Evolutionary conservation across 1,139 yeast genomes (phyloP).

Genomic region (Nadsonia commutata): DNA sequence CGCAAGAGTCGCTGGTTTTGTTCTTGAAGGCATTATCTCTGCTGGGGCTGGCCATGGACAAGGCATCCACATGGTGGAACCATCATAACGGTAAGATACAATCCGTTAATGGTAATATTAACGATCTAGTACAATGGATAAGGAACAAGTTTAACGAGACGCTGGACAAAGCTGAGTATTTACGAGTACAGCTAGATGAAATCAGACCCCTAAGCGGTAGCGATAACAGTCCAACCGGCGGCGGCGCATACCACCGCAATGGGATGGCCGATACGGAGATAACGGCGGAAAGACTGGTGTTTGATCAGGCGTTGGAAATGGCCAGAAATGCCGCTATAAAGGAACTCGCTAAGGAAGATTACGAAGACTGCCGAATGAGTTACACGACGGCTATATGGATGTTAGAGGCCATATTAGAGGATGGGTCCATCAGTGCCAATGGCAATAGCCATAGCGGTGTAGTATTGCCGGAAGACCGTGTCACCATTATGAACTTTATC

Average conservation of each 20-base stretch:
- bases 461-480: slow-evolving; percentile 46
- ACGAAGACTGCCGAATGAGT: slow-evolving; percentile 69
- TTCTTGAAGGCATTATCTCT: slow-evolving; percentile 74
- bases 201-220: slow-evolving; percentile 8
- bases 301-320: slow-evolving; percentile 87
- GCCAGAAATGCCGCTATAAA: slow-evolving; percentile 81
- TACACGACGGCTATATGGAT: slow-evolving; percentile 92
- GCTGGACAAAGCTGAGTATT: slow-evolving; percentile 74
- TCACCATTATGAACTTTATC: slow-evolving; percentile 54
- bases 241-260: too few species aligned
- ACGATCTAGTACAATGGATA: slow-evolving; percentile 83
- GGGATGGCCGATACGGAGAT: slow-evolving; percentile 15
- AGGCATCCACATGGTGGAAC: slow-evolving; percentile 85
- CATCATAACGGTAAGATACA: slow-evolving; percentile 29
- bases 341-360: slow-evolving; percentile 64
- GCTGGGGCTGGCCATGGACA: slow-evolving; percentile 70
- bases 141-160: slow-evolving; percentile 80
- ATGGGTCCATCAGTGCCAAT: slow-evolving; percentile 8
- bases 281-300: slow-evolving; percentile 71
- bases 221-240: background rate
- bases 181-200: slow-evolving; percentile 29
- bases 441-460: background rate
- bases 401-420: slow-evolving; percentile 69
- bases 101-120: slow-evolving; percentile 36
- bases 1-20: slow-evolving; percentile 74